Evolutionary conservation across 2,329 filamentous ascomycete genomes (phyloP), one percentile per base, ranked within the genome.

Genomic region (Cytospora schulzeri): DNA sequence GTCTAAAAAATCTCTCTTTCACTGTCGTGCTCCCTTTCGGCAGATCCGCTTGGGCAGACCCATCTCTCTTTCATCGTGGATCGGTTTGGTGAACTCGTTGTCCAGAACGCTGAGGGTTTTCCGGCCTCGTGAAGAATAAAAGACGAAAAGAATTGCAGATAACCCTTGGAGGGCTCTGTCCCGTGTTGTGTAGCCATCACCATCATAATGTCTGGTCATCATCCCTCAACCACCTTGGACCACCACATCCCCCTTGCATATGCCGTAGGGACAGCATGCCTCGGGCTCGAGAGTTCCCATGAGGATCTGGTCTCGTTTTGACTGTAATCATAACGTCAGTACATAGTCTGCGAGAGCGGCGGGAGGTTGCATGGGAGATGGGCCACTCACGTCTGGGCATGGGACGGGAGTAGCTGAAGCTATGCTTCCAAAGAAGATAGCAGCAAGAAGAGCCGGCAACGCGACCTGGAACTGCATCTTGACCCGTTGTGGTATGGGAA

Each of bases 241-340:
- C 14, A 64, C 61, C 38, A 67, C 66, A 15, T 67, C 66, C 28
- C 66, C 66, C 29, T 66, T 66, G 60, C 66, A 67, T 11, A 66
- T 48, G 48, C 66, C 66, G 55, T 67, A 67, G 38, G 63, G 58
- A 35, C 66, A 67, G 55, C 66, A 67, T 45, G 57, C 64, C 28
- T 67, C 66, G 22, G 66, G 63, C 35, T 52, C 52, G 33, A 66
- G 53, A 14, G 35, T 29, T 8, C 66, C 66, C 45, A 66, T 59
- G 11, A 67, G 54, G 5, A 67, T 67, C 24, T 63, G 63, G 24
- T 67, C 66, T 63, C 63, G 57, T 22, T 60, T 59, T 29, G 35
- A 57, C 66, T 67, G 41, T 31, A 35, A 38, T 17, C 24, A 26
- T 14, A 15, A 51, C 19, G 38, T 62, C 19, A 28, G 24, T 28